Evolutionary conservation across 768 basidiomycete genomes (phyloP), one percentile per base, ranked within the genome.

Genomic region (Cystofilobasidium bisporidii): DNA sequence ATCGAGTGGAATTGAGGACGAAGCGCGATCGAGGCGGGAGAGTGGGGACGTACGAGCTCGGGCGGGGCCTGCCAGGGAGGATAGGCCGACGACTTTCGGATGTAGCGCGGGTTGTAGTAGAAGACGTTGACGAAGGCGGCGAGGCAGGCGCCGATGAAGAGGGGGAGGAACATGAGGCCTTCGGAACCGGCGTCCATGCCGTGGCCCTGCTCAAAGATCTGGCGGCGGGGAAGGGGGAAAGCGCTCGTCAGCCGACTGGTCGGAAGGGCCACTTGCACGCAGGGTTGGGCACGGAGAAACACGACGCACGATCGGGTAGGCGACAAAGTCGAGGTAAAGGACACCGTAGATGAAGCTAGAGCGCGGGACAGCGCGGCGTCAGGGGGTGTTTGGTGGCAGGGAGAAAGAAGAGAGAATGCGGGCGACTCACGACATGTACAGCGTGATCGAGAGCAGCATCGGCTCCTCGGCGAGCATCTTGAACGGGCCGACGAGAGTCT

Each of bases 251-350:
- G 36, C 36, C 6, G 36, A 12, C n/a, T n/a, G n/a, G n/a, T n/a
- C n/a, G n/a, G n/a, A n/a, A n/a, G n/a, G n/a, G n/a, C n/a, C n/a
- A n/a, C n/a, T n/a, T n/a, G n/a, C n/a, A n/a, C n/a, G n/a, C n/a
- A 36, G 36, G 36, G 36, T 36, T 36, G 36, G 36, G 12, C 6
- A 36, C 5, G 36, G 36, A 36, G 36, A 36, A 36, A 36, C 5
- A 12, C 24, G 20, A 24, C 36, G 68, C 58, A 38, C 71, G 58
- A 33, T 63, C 20, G 72, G 71, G 58, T 73, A 76, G 11, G 77
- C 77, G 45, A 76, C 75, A 68, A 79, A 78, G 36, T 78, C 56
- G 1, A 79, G 70, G 64, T 78, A 77, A 0, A 78, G 72, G 28
- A 77, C 69, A 48, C 58, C 72, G 67, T 75, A 76, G 22, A 75